Evolutionary conservation across 768 basidiomycete genomes (phyloP).

Genomic region (Lactifluus echinatus): DNA sequence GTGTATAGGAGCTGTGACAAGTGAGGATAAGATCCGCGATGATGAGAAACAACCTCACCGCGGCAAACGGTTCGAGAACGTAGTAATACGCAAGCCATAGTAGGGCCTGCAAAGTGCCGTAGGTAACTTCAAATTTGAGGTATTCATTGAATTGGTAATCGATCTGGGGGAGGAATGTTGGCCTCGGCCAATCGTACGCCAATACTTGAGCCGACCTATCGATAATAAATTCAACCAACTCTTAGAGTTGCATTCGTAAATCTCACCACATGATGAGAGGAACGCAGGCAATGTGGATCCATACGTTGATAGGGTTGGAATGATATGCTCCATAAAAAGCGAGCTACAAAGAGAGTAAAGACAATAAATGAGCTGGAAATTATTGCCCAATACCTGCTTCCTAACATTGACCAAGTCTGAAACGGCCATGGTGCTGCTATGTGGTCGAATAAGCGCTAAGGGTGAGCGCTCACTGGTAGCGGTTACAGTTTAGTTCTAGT

Average conservation of each 20-base stretch:
- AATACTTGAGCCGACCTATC: constrained; percentile 60
- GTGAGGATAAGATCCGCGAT: constrained; percentile 1
- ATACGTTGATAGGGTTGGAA: constrained; percentile 69
- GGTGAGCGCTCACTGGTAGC: no score
- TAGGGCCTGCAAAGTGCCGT: constrained; percentile 47
- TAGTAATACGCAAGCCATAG: constrained; percentile 71
- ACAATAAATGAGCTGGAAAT: constrained; percentile 5
- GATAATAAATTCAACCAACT: constrained; percentile 1
- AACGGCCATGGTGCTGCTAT: constrained; percentile 30
- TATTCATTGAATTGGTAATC: constrained; percentile 48
- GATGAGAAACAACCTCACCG: constrained; percentile 43
- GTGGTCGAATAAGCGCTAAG: no score
- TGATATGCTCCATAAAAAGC: constrained; percentile 94
- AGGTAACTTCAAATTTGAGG: constrained; percentile 63
- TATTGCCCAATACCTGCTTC: constrained; percentile 44
- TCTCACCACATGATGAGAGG: constrained; percentile 74
- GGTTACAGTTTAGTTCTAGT: no score
- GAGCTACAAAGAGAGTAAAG: constrained; percentile 41
- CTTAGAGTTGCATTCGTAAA: neutral
- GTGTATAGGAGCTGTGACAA: constrained; percentile 61
- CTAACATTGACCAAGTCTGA: constrained; percentile 52
- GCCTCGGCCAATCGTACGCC: constrained; percentile 26
- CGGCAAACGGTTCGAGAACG: constrained; percentile 73
- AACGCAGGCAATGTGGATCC: constrained; percentile 81
- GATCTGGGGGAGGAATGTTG: constrained; percentile 40